Base-by-base conservation (phyloP, 306 rosid genomes). In the Castanea crenata region DNA sequence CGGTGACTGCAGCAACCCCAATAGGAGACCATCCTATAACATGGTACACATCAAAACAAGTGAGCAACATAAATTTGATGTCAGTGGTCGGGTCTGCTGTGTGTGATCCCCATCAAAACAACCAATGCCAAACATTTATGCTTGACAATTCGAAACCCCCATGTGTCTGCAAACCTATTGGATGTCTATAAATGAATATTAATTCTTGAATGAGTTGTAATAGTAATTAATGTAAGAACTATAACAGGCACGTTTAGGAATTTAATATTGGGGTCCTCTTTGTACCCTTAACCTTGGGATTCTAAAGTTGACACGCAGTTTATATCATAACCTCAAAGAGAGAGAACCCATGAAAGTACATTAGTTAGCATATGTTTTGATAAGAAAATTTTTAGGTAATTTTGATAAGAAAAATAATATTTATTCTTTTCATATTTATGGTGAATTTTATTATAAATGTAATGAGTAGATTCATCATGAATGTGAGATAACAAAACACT, bases 51-150 rank as follows among this genome's bases (percentile, higher is more conserved):
- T 81, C 89, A 83, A 71, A 44, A 44, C 71, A 38, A 59, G 58
- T 75, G 3, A 55, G 38, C 31, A 72, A 15, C 55, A 68, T 76
- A 80, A 73, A 69, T 64, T 78, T 56, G 41, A 52, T 51, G 61
- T 49, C 61, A 79, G 29, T 52, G 11, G 82, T 78, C 85, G 85
- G 77, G 80, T 74, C 77, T 68, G 73, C 14, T 12, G 20, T 35
- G 25, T 80, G 91, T 2, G 69, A 64, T 82, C 85, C 59, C 79
- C 69, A 79, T 85, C 84, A 87, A 41, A 8, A 52, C 87, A 16
- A 54, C 88, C 77, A 62, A 77, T 87, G 83, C 80, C 82, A 83
- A 49, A 54, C 75, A 83, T 78, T 85, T 77, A 61, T 75, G 46
- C 51, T 76, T 75, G 84, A 79, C 83, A 79, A 73, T 73, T 35